Evolutionary conservation across 2,329 filamentous ascomycete species (phyloP), one percentile per base, ranked within the genome.

Genomic region (Geosmithia flava): DNA sequence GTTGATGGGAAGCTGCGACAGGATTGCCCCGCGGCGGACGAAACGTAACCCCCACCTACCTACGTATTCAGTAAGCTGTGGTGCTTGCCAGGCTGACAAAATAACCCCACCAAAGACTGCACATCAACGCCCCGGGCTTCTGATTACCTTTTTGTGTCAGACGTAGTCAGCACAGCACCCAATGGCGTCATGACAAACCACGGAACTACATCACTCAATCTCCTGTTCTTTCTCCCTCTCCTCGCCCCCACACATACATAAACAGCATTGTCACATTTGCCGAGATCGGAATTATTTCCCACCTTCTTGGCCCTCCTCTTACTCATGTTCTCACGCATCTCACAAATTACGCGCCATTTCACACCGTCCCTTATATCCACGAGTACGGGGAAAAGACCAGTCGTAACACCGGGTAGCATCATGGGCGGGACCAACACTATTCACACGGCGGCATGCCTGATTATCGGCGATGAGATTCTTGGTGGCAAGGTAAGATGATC

Each of bases 401-500:
- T 57, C 53, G 48, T 53, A 46, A 45, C 52, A n/a, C 46, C 58
- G 33, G 52, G 48, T 49, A 65, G 53, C 59, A 77, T 75, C 30
- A 62, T 71, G 50, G 70, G 74, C 50, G 71, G 78, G 58, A 72
- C 76, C 53, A 75, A 74, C 58, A 70, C 76, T 51, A 94, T 97
- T 56, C 82, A 88, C 61, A 96, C 90, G 44, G 93, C 91, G 11
- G 91, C 85, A 49, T 95, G 88, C 64, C 68, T 97, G 53, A 89
- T 98, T 51, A 97, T 98, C 58, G 91, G 91, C n/a, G 91, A 97
- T 67, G 91, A 96, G 65, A 89, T 97, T 5, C 74, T 97, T 3
- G 90, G 89, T 20, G 91, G 93, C 57, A 97, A 97, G 83, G 90
- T 88, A 63, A 8, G 46, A 27, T 27, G 4, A 27, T 44, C n/a